These are phyloP conservation scores for Podaxis sp. DNA, from an alignment of 768 basidiomycete genomes.

Conservation along the genomic window DNA sequence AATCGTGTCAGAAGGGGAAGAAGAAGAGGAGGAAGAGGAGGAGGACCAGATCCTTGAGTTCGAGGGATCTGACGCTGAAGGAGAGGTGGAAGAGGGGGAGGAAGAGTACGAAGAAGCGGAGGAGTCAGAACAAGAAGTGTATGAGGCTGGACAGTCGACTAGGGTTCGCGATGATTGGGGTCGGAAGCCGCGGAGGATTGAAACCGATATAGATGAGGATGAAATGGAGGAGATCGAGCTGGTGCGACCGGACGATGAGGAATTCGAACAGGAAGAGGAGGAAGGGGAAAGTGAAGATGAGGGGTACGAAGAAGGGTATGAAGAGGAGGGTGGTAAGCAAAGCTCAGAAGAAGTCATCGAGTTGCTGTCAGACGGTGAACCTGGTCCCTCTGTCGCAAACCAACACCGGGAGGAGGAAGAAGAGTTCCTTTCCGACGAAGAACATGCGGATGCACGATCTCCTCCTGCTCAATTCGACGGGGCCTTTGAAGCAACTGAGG, in stretches of 20 bases:
- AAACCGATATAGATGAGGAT: background rate
- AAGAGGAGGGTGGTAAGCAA: constrained; percentile 21
- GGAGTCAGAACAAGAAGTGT: constrained; percentile 14
- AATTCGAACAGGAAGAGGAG: constrained; percentile 21
- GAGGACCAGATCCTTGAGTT: background rate
- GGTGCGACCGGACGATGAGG: constrained; percentile 13
- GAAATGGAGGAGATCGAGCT: constrained; percentile 1
- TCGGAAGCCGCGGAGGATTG: background rate
- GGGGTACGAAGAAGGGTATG: constrained; percentile 19
- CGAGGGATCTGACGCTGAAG: constrained; percentile 19
- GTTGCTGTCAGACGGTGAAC: constrained; percentile 9
- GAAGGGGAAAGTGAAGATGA: constrained; percentile 22
- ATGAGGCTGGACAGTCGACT: constrained; percentile 19
- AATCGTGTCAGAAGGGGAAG: constrained; percentile 32
- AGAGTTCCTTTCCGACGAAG: constrained; percentile 24
- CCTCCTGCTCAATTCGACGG: constrained; percentile 17
- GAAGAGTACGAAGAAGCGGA: constrained; percentile 26
- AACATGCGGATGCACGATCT: constrained; percentile 8
- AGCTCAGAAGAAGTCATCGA: constrained; percentile 1
- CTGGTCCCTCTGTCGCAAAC: background rate
- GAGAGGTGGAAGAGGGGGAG: constrained; percentile 19
- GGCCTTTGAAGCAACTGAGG: constrained; percentile 3
- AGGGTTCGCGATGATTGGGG: constrained; percentile 17
- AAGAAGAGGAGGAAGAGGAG: constrained; percentile 27
- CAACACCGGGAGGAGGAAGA: constrained; percentile 20